Conservation (phyloP, 1,284 basidiomycete species). For the Ustilago hordei region DNA sequence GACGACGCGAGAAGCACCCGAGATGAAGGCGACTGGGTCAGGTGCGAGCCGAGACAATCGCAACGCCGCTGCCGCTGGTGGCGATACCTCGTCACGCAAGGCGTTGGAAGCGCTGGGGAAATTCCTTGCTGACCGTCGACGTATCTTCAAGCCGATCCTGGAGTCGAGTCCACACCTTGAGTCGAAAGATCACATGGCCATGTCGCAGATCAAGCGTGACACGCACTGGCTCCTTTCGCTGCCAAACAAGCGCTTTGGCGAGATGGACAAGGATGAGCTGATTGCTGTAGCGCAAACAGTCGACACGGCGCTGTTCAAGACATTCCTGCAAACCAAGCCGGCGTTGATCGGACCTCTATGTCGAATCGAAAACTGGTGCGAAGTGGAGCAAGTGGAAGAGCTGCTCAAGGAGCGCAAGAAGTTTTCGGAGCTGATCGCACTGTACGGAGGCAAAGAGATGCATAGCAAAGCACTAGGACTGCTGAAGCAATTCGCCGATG, state of each 20-base stretch:
- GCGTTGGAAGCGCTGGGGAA: conserved; percentile 65
- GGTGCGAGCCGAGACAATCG: conserved; percentile 32
- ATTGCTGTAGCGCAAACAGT: conserved; percentile 85
- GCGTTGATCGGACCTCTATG: conserved; percentile 87
- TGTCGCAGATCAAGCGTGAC: conserved; percentile 57
- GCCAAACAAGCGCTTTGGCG: conserved; percentile 50
- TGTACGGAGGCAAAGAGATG: conserved; percentile 96
- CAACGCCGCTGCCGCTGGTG: conserved; percentile 4
- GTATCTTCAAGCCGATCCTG: conserved; percentile 64
- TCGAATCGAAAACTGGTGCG: conserved; percentile 94
- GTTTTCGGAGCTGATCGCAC: conserved; percentile 87
- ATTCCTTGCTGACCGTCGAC: conserved; percentile 66
- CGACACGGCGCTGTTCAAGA: conserved; percentile 94
- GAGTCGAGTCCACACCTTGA: conserved; percentile 42
- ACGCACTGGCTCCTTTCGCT: conserved; percentile 56
- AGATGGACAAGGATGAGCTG: conserved; percentile 57
- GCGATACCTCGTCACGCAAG: conserved; percentile 29
- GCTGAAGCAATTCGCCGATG: conserved; percentile 76
- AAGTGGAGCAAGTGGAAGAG: conserved; percentile 93
- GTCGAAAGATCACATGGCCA: conserved; percentile 49
- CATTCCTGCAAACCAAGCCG: conserved; percentile 86
- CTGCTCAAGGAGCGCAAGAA: conserved; percentile 86
- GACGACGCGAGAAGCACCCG: conserved; percentile 33
- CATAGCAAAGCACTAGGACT: conserved; percentile 87
- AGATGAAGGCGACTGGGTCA: conserved; percentile 38